Percentiles rank a stretch among this genome's conserved stretches.
Conservation (phyloP, 495 filamentous ascomycete species). For the Penicillium dipodomyicola region DNA sequence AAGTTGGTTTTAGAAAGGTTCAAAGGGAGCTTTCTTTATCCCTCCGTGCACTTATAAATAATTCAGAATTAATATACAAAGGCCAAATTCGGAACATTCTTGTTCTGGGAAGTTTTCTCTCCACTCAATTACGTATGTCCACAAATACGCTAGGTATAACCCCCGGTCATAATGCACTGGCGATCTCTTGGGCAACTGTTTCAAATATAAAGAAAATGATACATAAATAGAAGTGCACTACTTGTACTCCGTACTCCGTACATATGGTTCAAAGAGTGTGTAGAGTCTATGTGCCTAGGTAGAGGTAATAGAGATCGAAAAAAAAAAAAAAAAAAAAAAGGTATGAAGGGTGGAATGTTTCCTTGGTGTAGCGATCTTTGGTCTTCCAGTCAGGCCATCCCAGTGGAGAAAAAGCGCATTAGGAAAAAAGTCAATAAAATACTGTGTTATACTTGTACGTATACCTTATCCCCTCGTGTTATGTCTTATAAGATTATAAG, state of each 20-base stretch:
- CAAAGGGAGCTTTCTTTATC: neutral
- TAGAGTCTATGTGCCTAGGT: too few relatives aligned
- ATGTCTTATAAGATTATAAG: neutral
- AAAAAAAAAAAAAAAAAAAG: neutral
- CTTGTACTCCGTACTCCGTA: too few relatives aligned
- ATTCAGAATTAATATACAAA: neutral
- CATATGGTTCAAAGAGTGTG: too few relatives aligned
- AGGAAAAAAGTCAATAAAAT: conserved; percentile 8
- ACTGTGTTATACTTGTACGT: neutral
- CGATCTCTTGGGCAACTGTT: neutral
- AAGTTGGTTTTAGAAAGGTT: neutral
- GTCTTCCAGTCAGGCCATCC: neutral
- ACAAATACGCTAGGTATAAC: too few relatives aligned
- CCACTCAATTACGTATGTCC: conserved; percentile 12
- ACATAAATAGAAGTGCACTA: neutral
- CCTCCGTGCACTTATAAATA: neutral
- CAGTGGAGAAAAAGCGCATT: neutral
- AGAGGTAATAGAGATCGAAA: neutral
- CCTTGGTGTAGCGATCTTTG: neutral
- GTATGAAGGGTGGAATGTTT: conserved; percentile 14
- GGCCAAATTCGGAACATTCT: neutral
- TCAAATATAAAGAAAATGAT: neutral
- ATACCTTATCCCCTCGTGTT: neutral
- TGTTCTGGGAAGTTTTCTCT: conserved; percentile 1
- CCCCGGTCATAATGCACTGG: conserved; percentile 2